Evolutionary conservation across 148 eudicot species (phyloP), one percentile per base, ranked within the genome.

Genomic region (Rhododendron williamsianum): DNA sequence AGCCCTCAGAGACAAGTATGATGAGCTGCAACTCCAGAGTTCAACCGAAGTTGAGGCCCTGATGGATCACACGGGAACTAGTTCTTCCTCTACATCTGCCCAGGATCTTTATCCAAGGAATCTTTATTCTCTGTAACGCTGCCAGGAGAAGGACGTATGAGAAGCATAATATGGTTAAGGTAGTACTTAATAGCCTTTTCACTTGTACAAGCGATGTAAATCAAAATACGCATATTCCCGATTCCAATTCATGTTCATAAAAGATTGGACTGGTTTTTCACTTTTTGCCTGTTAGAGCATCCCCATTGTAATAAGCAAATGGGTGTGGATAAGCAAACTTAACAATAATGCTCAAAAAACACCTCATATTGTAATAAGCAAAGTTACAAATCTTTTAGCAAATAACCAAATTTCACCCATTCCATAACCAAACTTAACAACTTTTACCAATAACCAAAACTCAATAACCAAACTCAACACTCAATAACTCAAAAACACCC

Each of bases 1-100:
- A 78, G 84, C 69, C 4, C 83, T 89, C 0, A 89, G 87, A 82
- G 89, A 87, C 23, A 89, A 89, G 78, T 74, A 43, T 63, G 82
- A 88, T n/a, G 88, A 77, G 6, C 21, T 63, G 52, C 52, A n/a
- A 63, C 36, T 6, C n/a, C 76, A 82, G n/a, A 82, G 23, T 19
- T 82, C 84, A 43, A 43, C 23, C 41, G 76, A n/a, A 43, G 48
- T 21, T 5, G n/a, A 65, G n/a, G 25, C 38, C 35, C 19, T 65
- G 4, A n/a, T 41, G 8, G 56, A 63, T 41, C 27, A 19, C 2
- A 0, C 54, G 0, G 23, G 5, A 63, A 65, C 0, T 65, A 56
- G 74, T 16, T 83, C 85, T 48, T 83, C 85, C 78, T 83, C 85
- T 30, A 69, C 85, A 83, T 83, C 85, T 30, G 23, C 38, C 45